Evolutionary conservation across 2,329 filamentous ascomycete genomes (phyloP), one percentile per base, ranked within the genome.

Genomic region (Aspergillus piperis): DNA sequence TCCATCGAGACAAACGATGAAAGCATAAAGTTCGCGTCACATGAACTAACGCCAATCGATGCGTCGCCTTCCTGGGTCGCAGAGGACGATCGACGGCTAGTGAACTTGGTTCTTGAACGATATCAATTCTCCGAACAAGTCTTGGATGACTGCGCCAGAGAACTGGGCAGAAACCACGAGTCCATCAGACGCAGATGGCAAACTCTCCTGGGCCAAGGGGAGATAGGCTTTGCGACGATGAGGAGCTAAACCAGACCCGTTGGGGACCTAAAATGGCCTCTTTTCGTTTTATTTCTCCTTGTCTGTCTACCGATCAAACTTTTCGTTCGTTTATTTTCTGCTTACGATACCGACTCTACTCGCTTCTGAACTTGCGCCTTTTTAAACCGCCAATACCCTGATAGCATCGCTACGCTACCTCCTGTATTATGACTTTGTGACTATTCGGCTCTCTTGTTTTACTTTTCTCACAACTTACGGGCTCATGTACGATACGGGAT

Each of bases 101-200:
- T 81, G 30, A 72, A 78, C 50, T 64, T 79, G 3, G 78, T 81
- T 8, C 75, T 81, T 2, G 74, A 77, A 36, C 80, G 79, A 56
- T 71, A 81, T 27, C 72, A 74, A 27, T 72, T 81, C 5, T 78
- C 78, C 27, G 72, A 75, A 53, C 68, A 69, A 53, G 77, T 81
- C 53, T 80, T 78, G 79, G 75, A 77, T 25, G 79, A 80, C 27
- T 81, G 78, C 64, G 79, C 79, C 21, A 71, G 73, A 36, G 70
- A 64, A 57, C 71, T 82, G 63, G 78, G 78, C 53, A 75, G 73
- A 51, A 75, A 78, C 51, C 68, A 74, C 30, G 74, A 75, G 17
- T 77, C 74, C 52, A 69, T 80, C 23, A 77, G 76, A n/a, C 70
- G 68, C 55, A 68, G 80, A 53, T 81, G 78, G 78, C 73, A 72